Percentiles rank a stretch among this genome's conserved stretches.
Conservation (phyloP, 805 yeast species). For the Soucietia sequanensis region DNA sequence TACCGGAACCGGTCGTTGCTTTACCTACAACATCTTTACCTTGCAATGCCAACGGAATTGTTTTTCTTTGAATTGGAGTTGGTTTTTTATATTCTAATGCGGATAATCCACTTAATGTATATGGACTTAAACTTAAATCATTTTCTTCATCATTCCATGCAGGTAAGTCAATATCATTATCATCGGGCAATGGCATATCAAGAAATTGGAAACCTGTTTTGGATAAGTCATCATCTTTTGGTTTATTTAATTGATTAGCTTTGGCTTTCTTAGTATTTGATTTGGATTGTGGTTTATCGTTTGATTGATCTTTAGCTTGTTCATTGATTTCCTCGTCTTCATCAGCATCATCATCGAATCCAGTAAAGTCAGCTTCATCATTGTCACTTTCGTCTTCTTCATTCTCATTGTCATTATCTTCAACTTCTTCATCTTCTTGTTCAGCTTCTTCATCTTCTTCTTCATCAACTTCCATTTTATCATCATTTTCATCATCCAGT, state of each 20-base stretch:
- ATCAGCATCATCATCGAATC: constrained; percentile 14
- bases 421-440: constrained; percentile 15
- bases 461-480: constrained; percentile 18
- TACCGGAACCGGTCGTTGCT: constrained; percentile 98
- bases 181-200: constrained; percentile 28
- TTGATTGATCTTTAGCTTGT: no score
- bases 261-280: constrained; percentile 2
- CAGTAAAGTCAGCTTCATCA: constrained; percentile 17
- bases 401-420: constrained; percentile 19
- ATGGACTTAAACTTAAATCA: constrained; percentile 46
- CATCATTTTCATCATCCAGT: no score
- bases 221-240: constrained; percentile 16
- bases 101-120: constrained; percentile 60
- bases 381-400: constrained; percentile 14
- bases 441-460: constrained; percentile 16
- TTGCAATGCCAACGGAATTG: constrained; percentile 71
- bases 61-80: constrained; percentile 75
- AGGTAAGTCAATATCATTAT: constrained; percentile 52
- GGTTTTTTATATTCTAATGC: constrained; percentile 63
- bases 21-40: constrained; percentile 90
- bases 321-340: constrained; percentile 1
- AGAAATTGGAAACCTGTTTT: constrained; percentile 28
- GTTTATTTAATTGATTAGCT: background rate
- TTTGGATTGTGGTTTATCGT: no score
- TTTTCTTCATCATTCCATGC: constrained; percentile 55